phyloP scores from a whole-genome alignment of 2,329 filamentous ascomycete species.

The Pyrenochaeta sp. region DNA sequence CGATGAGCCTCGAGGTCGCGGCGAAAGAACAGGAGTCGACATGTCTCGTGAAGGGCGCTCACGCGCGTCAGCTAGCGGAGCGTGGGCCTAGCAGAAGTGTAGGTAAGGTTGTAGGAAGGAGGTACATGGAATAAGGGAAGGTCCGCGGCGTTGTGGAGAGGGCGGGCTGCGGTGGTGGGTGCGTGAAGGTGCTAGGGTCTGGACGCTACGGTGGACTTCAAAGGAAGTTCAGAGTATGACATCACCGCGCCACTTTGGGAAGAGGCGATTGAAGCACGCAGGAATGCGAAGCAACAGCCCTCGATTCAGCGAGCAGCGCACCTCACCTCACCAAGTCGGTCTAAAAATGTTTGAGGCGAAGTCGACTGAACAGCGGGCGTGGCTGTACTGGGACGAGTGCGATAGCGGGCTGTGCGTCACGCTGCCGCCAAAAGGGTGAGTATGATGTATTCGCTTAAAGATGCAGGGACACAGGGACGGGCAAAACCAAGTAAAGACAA shows the following conservation, averaged over 20 bases:
- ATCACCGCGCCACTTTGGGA: not conserved
- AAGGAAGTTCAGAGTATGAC: not conserved
- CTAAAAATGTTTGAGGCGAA: constrained; percentile 6
- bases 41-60: constrained; percentile 26
- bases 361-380: not conserved
- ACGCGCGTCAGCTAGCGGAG: constrained; percentile 16
- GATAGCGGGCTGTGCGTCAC: constrained; percentile 7
- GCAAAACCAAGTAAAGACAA: not conserved
- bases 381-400: not conserved
- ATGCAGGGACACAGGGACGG: constrained; percentile 9
- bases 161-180: constrained; percentile 12
- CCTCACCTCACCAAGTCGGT: not conserved
- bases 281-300: constrained; percentile 1
- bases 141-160: constrained; percentile 16
- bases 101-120: constrained; percentile 22
- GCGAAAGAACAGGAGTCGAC: constrained; percentile 48
- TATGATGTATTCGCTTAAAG: not conserved
- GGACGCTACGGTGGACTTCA: constrained; percentile 4
- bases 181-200: not conserved
- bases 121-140: constrained; percentile 35
- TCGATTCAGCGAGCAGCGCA: not conserved
- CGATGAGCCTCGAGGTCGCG: constrained; percentile 41
- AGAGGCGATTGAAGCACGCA: not conserved
- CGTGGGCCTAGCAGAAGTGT: constrained; percentile 19
- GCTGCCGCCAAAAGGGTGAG: not conserved